These are phyloP conservation scores for Starmerella apicola DNA, from an alignment of 805 yeast species.

Conservation along the genomic window DNA sequence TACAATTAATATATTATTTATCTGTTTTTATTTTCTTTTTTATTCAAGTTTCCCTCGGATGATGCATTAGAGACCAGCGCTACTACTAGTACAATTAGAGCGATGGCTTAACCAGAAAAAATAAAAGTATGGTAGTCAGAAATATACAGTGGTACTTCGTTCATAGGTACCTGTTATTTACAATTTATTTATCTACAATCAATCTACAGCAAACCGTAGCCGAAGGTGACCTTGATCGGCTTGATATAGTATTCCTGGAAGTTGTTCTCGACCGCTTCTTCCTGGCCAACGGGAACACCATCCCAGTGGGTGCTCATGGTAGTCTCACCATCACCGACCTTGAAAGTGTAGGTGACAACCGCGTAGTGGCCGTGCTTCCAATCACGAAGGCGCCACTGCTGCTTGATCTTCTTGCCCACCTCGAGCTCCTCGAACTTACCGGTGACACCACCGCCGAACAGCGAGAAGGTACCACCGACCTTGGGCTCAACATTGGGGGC, in stretches of 20 bases:
- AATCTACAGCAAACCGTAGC: conserved; percentile 52
- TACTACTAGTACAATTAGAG: no score
- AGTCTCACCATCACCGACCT: conserved; percentile 77
- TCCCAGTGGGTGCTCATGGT: conserved; percentile 62
- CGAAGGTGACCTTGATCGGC: conserved; percentile 83
- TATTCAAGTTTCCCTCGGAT: no score
- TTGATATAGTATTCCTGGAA: conserved; percentile 82
- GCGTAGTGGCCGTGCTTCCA: conserved; percentile 87
- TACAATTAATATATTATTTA: no score
- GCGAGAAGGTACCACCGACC: conserved; percentile 49
- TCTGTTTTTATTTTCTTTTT: neutral
- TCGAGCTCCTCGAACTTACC: conserved; percentile 55
- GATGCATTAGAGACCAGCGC: no score
- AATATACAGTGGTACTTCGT: no score
- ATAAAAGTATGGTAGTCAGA: no score
- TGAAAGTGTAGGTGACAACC: conserved; percentile 48
- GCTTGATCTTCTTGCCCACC: conserved; percentile 47
- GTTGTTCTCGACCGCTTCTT: conserved; percentile 69
- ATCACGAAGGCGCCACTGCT: conserved; percentile 76
- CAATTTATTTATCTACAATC: neutral
- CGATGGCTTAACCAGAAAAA: no score
- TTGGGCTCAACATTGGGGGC: conserved; percentile 44
- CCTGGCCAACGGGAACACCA: conserved; percentile 93
- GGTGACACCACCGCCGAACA: conserved; percentile 79
- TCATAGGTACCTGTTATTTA: neutral